phyloP scores from a whole-genome alignment of 192 early-diverging fungal genomes.

The Mortierella antarctica region DNA sequence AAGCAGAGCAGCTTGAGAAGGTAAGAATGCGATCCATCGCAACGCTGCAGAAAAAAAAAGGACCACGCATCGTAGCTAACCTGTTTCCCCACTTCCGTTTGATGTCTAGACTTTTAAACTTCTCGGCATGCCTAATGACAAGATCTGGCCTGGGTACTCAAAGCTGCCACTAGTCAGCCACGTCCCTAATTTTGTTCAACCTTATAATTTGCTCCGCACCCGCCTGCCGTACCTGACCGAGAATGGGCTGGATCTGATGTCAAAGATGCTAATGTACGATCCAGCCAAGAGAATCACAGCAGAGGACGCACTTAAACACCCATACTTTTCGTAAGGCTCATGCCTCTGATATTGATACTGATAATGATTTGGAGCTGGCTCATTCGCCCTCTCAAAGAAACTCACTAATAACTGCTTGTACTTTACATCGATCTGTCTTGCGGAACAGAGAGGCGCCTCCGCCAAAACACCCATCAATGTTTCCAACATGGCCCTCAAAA shows the following conservation, averaged over 20 bases:
- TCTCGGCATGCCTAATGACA: slow-evolving; percentile 87
- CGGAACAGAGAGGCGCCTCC: slow-evolving; percentile 74
- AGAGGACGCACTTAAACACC: slow-evolving; percentile 88
- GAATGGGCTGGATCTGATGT: slow-evolving; percentile 83
- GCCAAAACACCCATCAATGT: slow-evolving; percentile 93
- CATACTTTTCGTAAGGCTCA: slow-evolving; percentile 78
- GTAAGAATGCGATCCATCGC: slow-evolving; percentile 26
- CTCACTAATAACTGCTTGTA: neutral
- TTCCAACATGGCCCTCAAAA: slow-evolving; percentile 94
- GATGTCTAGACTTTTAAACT: slow-evolving; percentile 81
- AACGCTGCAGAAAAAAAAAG: neutral
- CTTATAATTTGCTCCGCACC: slow-evolving; percentile 64
- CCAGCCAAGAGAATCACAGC: slow-evolving; percentile 90
- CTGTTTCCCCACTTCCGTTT: neutral
- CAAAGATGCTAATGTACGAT: slow-evolving; percentile 82
- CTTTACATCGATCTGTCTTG: neutral
- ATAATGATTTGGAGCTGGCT: neutral
- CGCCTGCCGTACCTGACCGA: slow-evolving; percentile 73
- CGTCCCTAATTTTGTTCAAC: slow-evolving; percentile 77
- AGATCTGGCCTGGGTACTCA: slow-evolving; percentile 78
- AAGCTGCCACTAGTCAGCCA: slow-evolving; percentile 75
- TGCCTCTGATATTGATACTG: neutral
- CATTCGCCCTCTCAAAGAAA: neutral
- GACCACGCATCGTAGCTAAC: neutral
- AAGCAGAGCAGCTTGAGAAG: slow-evolving; percentile 81